phyloP scores from a whole-genome alignment of 352 stramenopile species.

The Phytophthora idaei region DNA sequence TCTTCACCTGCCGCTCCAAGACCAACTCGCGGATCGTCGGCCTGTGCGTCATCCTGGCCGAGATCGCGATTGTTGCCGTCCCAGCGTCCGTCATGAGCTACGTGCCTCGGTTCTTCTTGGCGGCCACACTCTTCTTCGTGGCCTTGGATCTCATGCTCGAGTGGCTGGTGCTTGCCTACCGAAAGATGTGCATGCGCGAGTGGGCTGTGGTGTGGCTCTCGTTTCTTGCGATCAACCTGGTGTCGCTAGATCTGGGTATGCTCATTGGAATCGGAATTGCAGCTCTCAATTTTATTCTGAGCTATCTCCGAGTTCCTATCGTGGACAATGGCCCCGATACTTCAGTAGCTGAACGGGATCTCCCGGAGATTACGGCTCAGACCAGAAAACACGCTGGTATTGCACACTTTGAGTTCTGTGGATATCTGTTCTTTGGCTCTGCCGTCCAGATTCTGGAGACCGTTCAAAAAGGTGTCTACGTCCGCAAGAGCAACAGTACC shows the following conservation, averaged over 20 bases:
- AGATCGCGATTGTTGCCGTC: conserved; percentile 85
- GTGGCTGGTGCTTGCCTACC: conserved; percentile 91
- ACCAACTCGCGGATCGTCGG: conserved; percentile 90
- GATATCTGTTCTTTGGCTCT: conserved; percentile 82
- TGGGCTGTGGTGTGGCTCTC: conserved; percentile 92
- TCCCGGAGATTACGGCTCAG: not conserved
- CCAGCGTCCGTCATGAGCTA: conserved; percentile 94
- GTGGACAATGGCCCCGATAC: conserved; percentile 40
- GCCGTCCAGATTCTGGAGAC: conserved; percentile 72
- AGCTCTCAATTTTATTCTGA: conserved; percentile 78
- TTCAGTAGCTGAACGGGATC: not conserved
- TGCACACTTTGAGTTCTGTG: conserved; percentile 79
- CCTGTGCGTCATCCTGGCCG: conserved; percentile 84
- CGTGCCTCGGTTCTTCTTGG: conserved; percentile 97
- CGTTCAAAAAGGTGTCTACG: conserved; percentile 65
- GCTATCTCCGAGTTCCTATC: conserved; percentile 66
- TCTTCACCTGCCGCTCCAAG: conserved; percentile 95
- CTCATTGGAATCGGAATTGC: conserved; percentile 89
- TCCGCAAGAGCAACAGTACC: conserved; percentile 35
- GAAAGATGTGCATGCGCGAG: conserved; percentile 83
- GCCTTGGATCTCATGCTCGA: conserved; percentile 96
- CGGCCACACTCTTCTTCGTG: conserved; percentile 96
- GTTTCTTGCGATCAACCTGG: conserved; percentile 93
- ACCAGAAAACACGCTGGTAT: conserved; percentile 55
- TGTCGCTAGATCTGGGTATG: conserved; percentile 95